Percentiles rank a stretch among this genome's conserved stretches.
These are phyloP conservation scores for Epicoccum sorghinum DNA, from an alignment of 2,329 filamentous ascomycete species.

Conservation along the genomic window DNA sequence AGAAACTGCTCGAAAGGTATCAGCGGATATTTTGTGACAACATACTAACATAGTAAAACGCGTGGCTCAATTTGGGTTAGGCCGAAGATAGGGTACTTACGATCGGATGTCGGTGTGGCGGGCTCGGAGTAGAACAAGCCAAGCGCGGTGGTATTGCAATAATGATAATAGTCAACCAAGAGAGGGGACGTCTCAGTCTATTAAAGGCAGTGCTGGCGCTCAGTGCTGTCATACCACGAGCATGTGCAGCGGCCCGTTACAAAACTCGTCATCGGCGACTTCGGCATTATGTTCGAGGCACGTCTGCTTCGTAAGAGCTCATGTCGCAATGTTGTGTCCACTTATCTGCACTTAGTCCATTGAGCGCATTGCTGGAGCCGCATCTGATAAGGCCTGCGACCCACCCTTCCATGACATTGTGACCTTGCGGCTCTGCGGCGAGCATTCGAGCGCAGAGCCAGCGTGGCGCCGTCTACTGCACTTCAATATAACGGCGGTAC, in stretches of 20 bases:
- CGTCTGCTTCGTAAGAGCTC: slow-evolving; percentile 26
- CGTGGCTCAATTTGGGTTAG: slow-evolving; percentile 31
- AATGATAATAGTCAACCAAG: background rate
- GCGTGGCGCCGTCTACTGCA: background rate
- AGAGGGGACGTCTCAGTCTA: background rate
- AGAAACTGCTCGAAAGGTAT: slow-evolving; percentile 22
- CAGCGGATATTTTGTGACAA: slow-evolving; percentile 40
- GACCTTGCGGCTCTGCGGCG: slow-evolving; percentile 12
- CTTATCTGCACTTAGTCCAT: slow-evolving; percentile 13
- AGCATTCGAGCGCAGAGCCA: slow-evolving; percentile 2
- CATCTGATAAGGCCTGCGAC: slow-evolving; percentile 9
- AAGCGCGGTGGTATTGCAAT: background rate
- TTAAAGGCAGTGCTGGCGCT: slow-evolving; percentile 1
- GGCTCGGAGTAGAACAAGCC: slow-evolving; percentile 13
- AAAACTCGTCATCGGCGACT: slow-evolving; percentile 24
- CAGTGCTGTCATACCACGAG: slow-evolving; percentile 12
- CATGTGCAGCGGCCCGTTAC: slow-evolving; percentile 22
- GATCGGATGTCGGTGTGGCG: slow-evolving; percentile 16
- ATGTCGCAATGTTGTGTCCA: slow-evolving; percentile 17
- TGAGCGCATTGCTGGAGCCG: background rate
- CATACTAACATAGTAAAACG: slow-evolving; percentile 35
- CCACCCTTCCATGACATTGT: background rate
- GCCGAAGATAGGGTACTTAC: slow-evolving; percentile 14
- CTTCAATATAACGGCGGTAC: slow-evolving; percentile 1
- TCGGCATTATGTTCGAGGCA: slow-evolving; percentile 32